phyloP scores from a whole-genome alignment of 495 filamentous ascomycete species.

The Margaritispora aquatica region DNA sequence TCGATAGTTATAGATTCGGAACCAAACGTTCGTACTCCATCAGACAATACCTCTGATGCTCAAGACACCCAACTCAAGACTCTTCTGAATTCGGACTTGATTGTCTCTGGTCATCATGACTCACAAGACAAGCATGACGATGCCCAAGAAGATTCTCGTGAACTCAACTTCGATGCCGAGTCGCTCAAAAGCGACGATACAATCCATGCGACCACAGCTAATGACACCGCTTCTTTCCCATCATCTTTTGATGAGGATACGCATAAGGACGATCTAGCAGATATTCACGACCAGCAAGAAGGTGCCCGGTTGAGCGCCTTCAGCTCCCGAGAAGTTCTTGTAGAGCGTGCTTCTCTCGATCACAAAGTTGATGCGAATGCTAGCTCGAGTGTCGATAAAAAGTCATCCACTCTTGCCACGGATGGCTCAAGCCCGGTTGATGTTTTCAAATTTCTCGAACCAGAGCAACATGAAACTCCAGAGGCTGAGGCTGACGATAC shows the following conservation, averaged over 20 bases:
- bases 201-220: too few species aligned
- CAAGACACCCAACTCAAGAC: too few species aligned
- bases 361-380: neutral
- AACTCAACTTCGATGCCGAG: neutral
- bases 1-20: too few species aligned
- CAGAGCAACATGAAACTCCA: neutral
- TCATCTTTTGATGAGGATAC: neutral
- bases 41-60: too few species aligned
- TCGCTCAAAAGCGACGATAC: neutral
- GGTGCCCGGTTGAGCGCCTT: neutral
- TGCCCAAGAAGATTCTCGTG: neutral
- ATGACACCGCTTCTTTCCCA: neutral
- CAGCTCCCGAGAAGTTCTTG: neutral
- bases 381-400: neutral
- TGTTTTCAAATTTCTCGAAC: neutral
- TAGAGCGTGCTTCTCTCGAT: neutral
- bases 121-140: neutral
- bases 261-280: neutral
- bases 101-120: neutral
- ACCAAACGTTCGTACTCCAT: too few species aligned
- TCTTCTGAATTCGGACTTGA: neutral
- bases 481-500: neutral
- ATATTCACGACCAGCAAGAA: neutral
- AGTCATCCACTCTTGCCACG: neutral
- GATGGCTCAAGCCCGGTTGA: neutral